Evolutionary conservation across 202 grass and related monocot species (phyloP).

Genomic region (Saccharum hybrid): DNA sequence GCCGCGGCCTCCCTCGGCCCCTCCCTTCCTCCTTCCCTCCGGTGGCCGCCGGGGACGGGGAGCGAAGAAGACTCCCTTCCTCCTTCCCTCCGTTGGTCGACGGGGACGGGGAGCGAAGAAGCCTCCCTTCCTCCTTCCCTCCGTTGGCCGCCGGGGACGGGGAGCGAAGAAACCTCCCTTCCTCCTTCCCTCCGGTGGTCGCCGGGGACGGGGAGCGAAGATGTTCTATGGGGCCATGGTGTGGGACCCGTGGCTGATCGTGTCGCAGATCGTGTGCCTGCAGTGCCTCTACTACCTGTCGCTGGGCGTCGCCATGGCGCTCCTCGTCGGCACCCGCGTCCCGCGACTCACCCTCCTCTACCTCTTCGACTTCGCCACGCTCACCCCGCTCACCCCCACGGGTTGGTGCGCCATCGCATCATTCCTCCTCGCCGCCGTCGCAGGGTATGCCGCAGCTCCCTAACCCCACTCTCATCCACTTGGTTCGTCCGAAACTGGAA

Average conservation of each 20-base stretch:
- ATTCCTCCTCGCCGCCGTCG: conserved; percentile 76
- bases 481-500: neutral
- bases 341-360: conserved; percentile 83
- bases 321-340: conserved; percentile 80
- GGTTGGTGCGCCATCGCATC: conserved; percentile 87
- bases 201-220: no score
- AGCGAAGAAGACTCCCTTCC: neutral
- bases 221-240: conserved; percentile 98
- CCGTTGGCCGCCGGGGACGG: conserved; percentile 22
- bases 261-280: conserved; percentile 93
- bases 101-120: conserved; percentile 23
- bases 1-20: conserved; percentile 6
- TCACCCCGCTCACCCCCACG: conserved; percentile 74
- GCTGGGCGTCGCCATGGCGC: conserved; percentile 65
- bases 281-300: conserved; percentile 96
- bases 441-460: conserved; percentile 55
- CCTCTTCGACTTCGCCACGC: conserved; percentile 92
- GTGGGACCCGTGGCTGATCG: conserved; percentile 98
- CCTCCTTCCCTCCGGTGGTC: no score
- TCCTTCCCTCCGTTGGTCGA: conserved; percentile 1
- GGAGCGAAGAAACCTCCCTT: no score
- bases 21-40: neutral
- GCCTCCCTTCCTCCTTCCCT: neutral
- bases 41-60: conserved; percentile 23
- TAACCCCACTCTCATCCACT: neutral